These are phyloP conservation scores for Primulina tabacum DNA, from an alignment of 257 asterid species.

Conservation along the genomic window DNA sequence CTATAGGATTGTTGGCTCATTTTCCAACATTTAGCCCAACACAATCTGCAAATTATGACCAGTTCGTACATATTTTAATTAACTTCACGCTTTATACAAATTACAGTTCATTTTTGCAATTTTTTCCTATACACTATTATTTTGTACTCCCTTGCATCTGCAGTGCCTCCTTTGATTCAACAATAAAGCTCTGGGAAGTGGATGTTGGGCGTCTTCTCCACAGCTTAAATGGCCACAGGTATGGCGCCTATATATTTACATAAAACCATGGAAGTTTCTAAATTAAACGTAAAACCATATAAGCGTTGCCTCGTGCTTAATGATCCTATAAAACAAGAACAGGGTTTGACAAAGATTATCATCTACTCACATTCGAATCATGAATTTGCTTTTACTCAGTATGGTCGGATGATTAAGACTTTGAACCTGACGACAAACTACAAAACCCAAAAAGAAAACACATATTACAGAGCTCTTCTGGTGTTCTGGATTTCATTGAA, in stretches of 20 bases:
- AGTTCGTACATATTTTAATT: background rate
- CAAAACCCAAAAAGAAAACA: background rate
- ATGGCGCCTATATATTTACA: background rate
- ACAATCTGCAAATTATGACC: background rate
- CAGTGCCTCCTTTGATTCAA: constrained; percentile 98
- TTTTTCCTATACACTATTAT: background rate
- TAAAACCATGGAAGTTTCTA: background rate
- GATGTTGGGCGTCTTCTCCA: constrained; percentile 65
- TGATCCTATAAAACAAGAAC: background rate
- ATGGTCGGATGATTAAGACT: background rate
- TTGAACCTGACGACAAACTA: background rate
- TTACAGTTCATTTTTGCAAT: background rate
- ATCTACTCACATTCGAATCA: background rate
- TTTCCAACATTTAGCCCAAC: background rate
- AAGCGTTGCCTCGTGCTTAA: background rate
- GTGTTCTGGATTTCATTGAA: background rate
- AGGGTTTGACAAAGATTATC: background rate
- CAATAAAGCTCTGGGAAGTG: constrained; percentile 89
- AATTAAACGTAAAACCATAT: background rate
- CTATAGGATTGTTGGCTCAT: background rate
- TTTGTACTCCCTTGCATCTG: background rate
- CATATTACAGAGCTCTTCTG: background rate
- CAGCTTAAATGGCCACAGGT: constrained; percentile 93
- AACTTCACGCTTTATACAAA: background rate
- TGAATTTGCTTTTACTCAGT: background rate